These are phyloP conservation scores for Talaromyces adpressus DNA, from an alignment of 495 filamentous ascomycete genomes.

Conservation along the genomic window DNA sequence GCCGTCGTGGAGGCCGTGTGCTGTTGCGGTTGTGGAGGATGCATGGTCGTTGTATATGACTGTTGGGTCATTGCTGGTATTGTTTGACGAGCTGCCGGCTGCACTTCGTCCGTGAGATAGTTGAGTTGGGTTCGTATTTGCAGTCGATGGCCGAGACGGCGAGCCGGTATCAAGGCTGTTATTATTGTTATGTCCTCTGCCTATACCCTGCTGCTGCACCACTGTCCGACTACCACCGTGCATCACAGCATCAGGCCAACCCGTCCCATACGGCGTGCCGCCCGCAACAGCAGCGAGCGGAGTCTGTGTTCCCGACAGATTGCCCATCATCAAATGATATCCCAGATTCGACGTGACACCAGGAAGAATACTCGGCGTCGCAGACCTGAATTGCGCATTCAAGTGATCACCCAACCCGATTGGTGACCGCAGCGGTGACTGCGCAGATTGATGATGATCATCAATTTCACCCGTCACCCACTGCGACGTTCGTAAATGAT, in stretches of 20 bases:
- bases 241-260: slow-evolving; percentile 38
- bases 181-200: slow-evolving; percentile 1
- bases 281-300: slow-evolving; percentile 84
- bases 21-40: background rate
- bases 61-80: slow-evolving; percentile 11
- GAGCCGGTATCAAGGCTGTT: slow-evolving; percentile 10
- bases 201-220: slow-evolving; percentile 10
- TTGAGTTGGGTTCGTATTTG: slow-evolving; percentile 28
- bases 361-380: slow-evolving; percentile 65
- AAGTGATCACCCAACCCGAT: slow-evolving; percentile 43
- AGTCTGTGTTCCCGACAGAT: slow-evolving; percentile 75
- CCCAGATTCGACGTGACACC: slow-evolving; percentile 82
- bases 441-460: slow-evolving; percentile 8
- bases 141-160: slow-evolving; percentile 36
- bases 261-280: slow-evolving; percentile 45
- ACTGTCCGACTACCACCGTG: slow-evolving; percentile 5
- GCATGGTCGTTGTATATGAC: slow-evolving; percentile 8
- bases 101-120: slow-evolving; percentile 18
- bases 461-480: slow-evolving; percentile 3
- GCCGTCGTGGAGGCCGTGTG: background rate
- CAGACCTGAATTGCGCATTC: slow-evolving; percentile 57
- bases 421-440: slow-evolving; percentile 35
- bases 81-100: slow-evolving; percentile 11
- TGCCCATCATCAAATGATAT: slow-evolving; percentile 76
- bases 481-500: background rate